Conservation (phyloP, 345 rosid species). For the Cardamine occulta region DNA sequence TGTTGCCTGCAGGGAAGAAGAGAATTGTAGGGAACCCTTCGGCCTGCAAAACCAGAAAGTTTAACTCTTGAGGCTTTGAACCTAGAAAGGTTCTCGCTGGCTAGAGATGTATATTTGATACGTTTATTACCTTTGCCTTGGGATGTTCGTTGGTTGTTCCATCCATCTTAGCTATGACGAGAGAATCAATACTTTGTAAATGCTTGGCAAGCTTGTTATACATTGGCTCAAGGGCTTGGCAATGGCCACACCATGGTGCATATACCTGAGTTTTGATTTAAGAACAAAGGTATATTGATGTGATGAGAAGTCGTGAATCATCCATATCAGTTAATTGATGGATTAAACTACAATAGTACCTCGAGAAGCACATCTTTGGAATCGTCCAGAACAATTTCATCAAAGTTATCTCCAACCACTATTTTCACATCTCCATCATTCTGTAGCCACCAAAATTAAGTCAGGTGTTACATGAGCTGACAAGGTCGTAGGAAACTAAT, state of each 20-base stretch:
- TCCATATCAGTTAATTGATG: neutral
- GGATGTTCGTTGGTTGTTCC: constrained; percentile 99
- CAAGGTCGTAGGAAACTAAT: constrained; percentile 5
- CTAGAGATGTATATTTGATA: neutral
- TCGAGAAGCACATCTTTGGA: constrained; percentile 97
- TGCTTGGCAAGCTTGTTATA: constrained; percentile 95
- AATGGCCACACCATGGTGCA: constrained; percentile 99
- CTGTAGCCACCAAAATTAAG: constrained; percentile 47
- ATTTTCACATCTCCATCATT: constrained; percentile 96
- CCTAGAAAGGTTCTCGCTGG: neutral
- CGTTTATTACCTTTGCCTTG: constrained; percentile 78
- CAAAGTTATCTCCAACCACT: constrained; percentile 92
- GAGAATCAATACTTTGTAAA: constrained; percentile 72
- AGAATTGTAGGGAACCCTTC: constrained; percentile 98
- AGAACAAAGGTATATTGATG: neutral
- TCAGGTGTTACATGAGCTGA: constrained; percentile 24
- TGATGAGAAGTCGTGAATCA: neutral
- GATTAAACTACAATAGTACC: constrained; percentile 50
- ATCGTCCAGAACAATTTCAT: constrained; percentile 89
- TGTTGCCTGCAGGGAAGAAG: constrained; percentile 98
- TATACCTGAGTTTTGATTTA: constrained; percentile 59
- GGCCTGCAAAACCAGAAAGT: constrained; percentile 52
- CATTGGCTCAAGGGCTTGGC: constrained; percentile 92
- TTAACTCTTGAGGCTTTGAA: constrained; percentile 1
- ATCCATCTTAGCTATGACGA: constrained; percentile 97